Evolutionary conservation across 2,329 filamentous ascomycete species (phyloP).

Genomic region (Paradendryphiella salina): DNA sequence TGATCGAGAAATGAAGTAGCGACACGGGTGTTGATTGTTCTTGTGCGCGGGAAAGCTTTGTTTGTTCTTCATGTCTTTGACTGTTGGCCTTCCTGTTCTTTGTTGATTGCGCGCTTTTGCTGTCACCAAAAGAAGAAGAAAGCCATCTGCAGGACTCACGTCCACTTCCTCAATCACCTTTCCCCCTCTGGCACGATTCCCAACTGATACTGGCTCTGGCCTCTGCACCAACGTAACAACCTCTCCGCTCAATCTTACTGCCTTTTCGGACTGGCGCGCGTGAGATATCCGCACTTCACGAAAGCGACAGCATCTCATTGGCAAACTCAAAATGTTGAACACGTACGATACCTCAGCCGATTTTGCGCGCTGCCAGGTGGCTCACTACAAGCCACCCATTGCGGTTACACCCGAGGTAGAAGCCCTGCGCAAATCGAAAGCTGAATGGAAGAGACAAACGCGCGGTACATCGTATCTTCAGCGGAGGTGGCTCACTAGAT

Average conservation of each 20-base stretch:
- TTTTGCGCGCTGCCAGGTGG: conserved; percentile 19
- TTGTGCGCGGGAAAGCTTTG: no score
- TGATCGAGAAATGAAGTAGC: no score
- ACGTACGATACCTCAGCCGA: neutral
- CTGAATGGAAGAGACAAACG: conserved; percentile 8
- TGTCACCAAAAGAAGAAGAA: neutral
- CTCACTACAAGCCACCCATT: conserved; percentile 15
- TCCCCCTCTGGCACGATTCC: neutral
- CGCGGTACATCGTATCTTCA: conserved; percentile 62
- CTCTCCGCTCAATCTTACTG: no score
- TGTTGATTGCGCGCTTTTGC: neutral
- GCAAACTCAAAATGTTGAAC: neutral
- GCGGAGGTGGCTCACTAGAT: conserved; percentile 76
- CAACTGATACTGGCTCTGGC: no score
- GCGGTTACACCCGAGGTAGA: conserved; percentile 12
- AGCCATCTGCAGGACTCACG: neutral
- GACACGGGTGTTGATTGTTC: no score
- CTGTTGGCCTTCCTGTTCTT: neutral
- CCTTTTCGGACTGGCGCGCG: neutral
- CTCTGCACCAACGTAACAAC: no score
- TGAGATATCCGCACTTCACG: neutral
- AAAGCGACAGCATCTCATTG: neutral
- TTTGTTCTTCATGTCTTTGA: neutral
- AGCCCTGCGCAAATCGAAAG: conserved; percentile 13
- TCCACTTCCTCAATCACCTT: neutral